A percentile compares a stretch with the other conserved stretches of the same genome.
Conservation (phyloP, 768 basidiomycete genomes). For the Pluteus cervinus region DNA sequence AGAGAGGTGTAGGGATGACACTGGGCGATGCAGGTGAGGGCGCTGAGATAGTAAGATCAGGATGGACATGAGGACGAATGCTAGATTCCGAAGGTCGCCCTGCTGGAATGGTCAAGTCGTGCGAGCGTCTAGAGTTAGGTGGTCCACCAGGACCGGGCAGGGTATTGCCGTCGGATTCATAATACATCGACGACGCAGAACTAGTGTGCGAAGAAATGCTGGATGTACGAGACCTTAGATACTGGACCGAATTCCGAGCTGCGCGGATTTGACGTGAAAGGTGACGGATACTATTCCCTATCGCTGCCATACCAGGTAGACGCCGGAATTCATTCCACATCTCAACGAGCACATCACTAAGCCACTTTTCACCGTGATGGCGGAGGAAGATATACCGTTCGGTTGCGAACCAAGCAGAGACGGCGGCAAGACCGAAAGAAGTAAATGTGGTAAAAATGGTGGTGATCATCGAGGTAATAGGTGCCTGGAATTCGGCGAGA, state of each 20-base stretch:
- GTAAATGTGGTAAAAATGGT: conserved; percentile 74
- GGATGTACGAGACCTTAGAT: too few relatives aligned
- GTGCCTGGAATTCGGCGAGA: conserved; percentile 31
- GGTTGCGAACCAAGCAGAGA: conserved; percentile 57
- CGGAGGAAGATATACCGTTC: conserved; percentile 50
- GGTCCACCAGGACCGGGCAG: too few relatives aligned
- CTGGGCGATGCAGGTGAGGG: conserved; percentile 1
- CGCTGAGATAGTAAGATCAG: conserved; percentile 9
- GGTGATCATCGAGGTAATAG: conserved; percentile 62
- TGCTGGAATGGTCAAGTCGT: background rate
- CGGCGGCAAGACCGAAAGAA: conserved; percentile 52
- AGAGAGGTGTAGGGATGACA: conserved; percentile 3
- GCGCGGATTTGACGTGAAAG: conserved; percentile 1
- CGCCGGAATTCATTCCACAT: conserved; percentile 18
- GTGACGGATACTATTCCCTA: background rate
- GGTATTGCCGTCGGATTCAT: too few relatives aligned
- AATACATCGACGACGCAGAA: too few relatives aligned
- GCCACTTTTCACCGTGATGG: conserved; percentile 54
- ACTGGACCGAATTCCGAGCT: background rate
- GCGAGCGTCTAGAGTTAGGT: too few relatives aligned
- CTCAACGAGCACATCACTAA: conserved; percentile 44
- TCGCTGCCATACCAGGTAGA: background rate
- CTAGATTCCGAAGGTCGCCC: too few relatives aligned
- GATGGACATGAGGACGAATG: too few relatives aligned
- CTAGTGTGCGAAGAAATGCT: conserved; percentile 1